Percentiles rank a stretch among this genome's conserved stretches.
Conservation (phyloP, 2,329 filamentous ascomycete species). For the Didymella sp. region DNA sequence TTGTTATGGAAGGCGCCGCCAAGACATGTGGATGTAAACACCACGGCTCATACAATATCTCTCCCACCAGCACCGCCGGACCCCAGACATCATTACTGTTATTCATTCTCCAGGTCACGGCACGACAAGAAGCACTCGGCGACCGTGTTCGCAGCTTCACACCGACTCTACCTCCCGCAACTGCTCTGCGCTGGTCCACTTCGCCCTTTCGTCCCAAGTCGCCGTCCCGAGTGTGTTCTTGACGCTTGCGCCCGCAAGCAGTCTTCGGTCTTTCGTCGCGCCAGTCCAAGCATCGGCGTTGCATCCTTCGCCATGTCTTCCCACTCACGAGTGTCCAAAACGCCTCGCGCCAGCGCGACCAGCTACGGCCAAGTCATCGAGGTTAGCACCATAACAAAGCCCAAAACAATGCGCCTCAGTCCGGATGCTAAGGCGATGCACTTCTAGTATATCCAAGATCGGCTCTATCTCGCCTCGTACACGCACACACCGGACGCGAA, state of each 20-base stretch:
- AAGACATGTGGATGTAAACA: conserved; percentile 28
- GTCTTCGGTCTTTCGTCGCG: conserved; percentile 12
- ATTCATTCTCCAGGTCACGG: conserved; percentile 38
- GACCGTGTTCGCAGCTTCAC: conserved; percentile 31
- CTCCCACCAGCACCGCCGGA: conserved; percentile 30
- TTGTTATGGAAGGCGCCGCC: conserved; percentile 17
- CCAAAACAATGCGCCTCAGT: conserved; percentile 32
- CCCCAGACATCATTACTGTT: conserved; percentile 47
- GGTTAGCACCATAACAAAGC: conserved; percentile 69
- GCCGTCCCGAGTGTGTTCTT: conserved; percentile 17
- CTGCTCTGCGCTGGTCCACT: conserved; percentile 26
- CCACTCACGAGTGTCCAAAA: conserved; percentile 35
- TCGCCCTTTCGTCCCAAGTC: conserved; percentile 30
- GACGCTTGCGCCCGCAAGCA: conserved; percentile 23
- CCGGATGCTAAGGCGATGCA: conserved; percentile 21
- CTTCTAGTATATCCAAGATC: conserved; percentile 66
- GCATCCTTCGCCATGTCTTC: conserved; percentile 32
- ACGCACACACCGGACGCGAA: conserved; percentile 78
- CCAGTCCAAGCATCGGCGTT: conserved; percentile 1
- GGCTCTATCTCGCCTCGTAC: conserved; percentile 93
- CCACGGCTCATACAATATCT: conserved; percentile 33
- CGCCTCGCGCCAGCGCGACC: conserved; percentile 45
- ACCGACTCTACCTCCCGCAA: conserved; percentile 16
- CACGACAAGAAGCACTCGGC: conserved; percentile 29
- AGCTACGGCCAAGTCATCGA: conserved; percentile 90